Base-by-base conservation (phyloP, 441 rosid species). In the Manihot esculenta region DNA sequence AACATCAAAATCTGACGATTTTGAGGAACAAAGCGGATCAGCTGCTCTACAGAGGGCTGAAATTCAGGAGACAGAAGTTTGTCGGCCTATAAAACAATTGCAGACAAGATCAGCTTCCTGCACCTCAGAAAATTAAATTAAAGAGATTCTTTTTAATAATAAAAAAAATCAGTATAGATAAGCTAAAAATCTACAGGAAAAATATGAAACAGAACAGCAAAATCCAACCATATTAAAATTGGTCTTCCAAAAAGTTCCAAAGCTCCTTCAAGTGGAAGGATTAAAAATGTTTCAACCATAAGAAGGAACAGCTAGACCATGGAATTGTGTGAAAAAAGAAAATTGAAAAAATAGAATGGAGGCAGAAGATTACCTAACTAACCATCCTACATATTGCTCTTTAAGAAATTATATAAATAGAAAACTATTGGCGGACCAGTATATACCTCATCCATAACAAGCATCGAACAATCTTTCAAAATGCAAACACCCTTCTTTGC, bases 1-100 rank as follows among this genome's bases (percentile, higher is more conserved):
- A 80, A 94, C 99, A 94, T 92, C 86, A 94, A 81, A 73, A 92
- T 84, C 84, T 94, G 99, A 58, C 96, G 99, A 74, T 48, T 85
- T 62, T 74, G 50, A 17, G 96, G 93, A 68, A 94, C 88, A 84
- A 94, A 94, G 38, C 83, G 89, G 74, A 94, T 90, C 78, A 94
- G 82, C 79, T 92, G 97, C 85, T 88, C 97, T 59, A 94, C 70
- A 33, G 97, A 94, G 48, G 99, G 97, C 82, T 94, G 99, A 76
- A 94, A 94, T 84, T 94, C 99, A n/a, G 91, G 97, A 71, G 99
- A 94, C 81, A 94, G 78, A 74, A 94, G 97, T 80, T 94, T 94
- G 73, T 94, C 99, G 56, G 99, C 99, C 99, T 94, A 87, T 66
- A 53, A 76, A 70, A 79, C 23, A 82, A 62, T 66, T 66, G 38